These are phyloP conservation scores for Closterium sp. DNA, from an alignment of 139 green algal genomes.

Conservation along the genomic window DNA sequence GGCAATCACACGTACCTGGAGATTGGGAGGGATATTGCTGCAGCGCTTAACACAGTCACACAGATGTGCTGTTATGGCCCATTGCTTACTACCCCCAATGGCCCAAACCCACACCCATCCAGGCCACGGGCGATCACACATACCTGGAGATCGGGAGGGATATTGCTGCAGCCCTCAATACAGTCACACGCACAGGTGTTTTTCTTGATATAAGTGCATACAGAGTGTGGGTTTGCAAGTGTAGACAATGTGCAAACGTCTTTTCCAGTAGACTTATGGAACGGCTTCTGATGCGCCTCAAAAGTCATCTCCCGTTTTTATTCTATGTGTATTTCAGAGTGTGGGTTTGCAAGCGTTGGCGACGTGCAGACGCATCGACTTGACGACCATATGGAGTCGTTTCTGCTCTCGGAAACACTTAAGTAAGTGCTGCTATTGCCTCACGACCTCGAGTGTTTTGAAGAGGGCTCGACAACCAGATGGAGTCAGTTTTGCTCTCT, in stretches of 20 bases:
- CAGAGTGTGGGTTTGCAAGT: background rate
- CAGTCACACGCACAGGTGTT: background rate
- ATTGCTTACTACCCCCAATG: too few relatives aligned
- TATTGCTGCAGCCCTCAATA: background rate
- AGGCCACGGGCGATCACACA: too few relatives aligned
- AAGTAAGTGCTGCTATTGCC: conserved; percentile 81
- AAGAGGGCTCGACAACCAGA: conserved; percentile 47
- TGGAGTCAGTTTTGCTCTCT: conserved; percentile 87
- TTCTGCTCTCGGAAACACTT: conserved; percentile 86
- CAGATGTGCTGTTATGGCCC: too few relatives aligned
- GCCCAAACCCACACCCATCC: too few relatives aligned
- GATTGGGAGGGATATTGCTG: background rate
- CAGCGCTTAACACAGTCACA: background rate
- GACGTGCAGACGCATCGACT: background rate
- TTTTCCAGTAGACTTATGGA: too few relatives aligned
- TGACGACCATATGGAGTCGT: conserved; percentile 74
- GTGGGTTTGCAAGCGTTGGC: background rate
- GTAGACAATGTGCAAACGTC: background rate
- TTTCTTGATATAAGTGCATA: too few relatives aligned
- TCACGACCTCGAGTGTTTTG: background rate
- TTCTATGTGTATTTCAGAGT: background rate
- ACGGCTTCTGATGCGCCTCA: background rate
- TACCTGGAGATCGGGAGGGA: too few relatives aligned
- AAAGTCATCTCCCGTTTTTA: background rate
- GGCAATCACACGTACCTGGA: background rate